These are phyloP conservation scores for Stellera chamaejasme DNA, from an alignment of 345 rosid genomes.

Conservation along the genomic window DNA sequence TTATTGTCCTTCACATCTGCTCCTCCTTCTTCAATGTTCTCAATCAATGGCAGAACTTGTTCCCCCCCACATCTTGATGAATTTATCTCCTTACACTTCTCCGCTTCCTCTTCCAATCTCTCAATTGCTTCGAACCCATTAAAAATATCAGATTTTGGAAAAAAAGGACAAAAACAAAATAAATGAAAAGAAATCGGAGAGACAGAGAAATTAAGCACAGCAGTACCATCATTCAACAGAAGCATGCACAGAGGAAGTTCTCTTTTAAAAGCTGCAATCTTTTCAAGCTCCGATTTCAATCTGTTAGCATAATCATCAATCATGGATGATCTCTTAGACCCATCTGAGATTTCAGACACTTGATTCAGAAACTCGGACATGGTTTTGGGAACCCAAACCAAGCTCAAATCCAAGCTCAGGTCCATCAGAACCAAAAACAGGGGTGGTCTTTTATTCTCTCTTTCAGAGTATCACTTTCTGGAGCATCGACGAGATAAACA, in stretches of 20 bases:
- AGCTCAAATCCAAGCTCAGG: slow-evolving; percentile 52
- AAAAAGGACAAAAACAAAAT: neutral
- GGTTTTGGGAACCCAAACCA: slow-evolving; percentile 37
- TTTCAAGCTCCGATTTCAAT: slow-evolving; percentile 60
- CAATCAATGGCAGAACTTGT: slow-evolving; percentile 22
- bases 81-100: slow-evolving; percentile 21
- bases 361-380: slow-evolving; percentile 39
- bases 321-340: slow-evolving; percentile 29
- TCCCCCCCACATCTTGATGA: slow-evolving; percentile 12
- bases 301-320: slow-evolving; percentile 39
- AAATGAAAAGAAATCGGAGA: neutral
- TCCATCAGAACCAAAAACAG: slow-evolving; percentile 27
- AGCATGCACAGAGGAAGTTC: slow-evolving; percentile 80
- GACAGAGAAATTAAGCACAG: neutral
- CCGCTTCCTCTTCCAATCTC: slow-evolving; percentile 45
- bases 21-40: slow-evolving; percentile 19
- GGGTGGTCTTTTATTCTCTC: neutral
- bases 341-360: slow-evolving; percentile 30
- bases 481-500: slow-evolving; percentile 21
- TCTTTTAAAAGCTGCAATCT: slow-evolving; percentile 65
- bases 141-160: neutral
- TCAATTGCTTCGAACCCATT: slow-evolving; percentile 37
- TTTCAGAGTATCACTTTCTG: neutral
- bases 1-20: slow-evolving; percentile 24
- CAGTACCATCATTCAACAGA: slow-evolving; percentile 52